A percentile compares a stretch with the other conserved stretches of the same genome.
These are phyloP conservation scores for Xylaria sp. DNA, from an alignment of 2,329 filamentous ascomycete species.

Conservation along the genomic window DNA sequence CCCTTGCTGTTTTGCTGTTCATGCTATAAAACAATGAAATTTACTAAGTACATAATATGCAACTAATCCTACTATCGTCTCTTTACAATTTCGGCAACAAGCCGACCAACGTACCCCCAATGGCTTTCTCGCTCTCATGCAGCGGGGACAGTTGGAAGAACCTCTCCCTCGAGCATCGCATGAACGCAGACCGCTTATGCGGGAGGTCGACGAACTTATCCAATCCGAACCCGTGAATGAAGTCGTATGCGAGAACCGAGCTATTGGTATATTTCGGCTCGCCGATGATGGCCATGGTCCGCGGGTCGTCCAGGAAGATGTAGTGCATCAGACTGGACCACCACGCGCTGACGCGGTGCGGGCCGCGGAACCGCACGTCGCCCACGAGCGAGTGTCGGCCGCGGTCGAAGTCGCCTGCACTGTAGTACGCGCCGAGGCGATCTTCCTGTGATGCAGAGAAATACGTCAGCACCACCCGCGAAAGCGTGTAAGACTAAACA, in stretches of 20 bases:
- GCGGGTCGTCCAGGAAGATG: conserved; percentile 69
- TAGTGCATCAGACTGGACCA: conserved; percentile 73
- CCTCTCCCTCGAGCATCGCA: conserved; percentile 71
- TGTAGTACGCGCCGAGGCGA: conserved; percentile 66
- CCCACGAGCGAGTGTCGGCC: conserved; percentile 69
- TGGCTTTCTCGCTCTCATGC: conserved; percentile 65
- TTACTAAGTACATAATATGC: background rate
- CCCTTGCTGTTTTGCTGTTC: background rate
- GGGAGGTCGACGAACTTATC: conserved; percentile 79
- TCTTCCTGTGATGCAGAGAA: conserved; percentile 58
- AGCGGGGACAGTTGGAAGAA: conserved; percentile 77
- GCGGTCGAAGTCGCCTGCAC: conserved; percentile 66
- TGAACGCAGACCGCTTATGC: conserved; percentile 76
- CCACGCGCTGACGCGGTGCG: conserved; percentile 70
- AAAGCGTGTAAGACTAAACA: background rate
- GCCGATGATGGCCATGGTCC: conserved; percentile 68
- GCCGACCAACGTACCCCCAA: conserved; percentile 65
- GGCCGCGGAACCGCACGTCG: conserved; percentile 68
- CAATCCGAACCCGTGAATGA: conserved; percentile 77
- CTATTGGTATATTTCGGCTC: conserved; percentile 79
- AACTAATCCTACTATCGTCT: background rate
- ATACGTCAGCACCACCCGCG: background rate
- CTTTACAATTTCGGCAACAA: conserved; percentile 64
- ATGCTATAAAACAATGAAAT: background rate
- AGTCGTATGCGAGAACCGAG: conserved; percentile 78